Evolutionary conservation across 768 basidiomycete genomes (phyloP).

Genomic region (Hypholoma sublateritium): DNA sequence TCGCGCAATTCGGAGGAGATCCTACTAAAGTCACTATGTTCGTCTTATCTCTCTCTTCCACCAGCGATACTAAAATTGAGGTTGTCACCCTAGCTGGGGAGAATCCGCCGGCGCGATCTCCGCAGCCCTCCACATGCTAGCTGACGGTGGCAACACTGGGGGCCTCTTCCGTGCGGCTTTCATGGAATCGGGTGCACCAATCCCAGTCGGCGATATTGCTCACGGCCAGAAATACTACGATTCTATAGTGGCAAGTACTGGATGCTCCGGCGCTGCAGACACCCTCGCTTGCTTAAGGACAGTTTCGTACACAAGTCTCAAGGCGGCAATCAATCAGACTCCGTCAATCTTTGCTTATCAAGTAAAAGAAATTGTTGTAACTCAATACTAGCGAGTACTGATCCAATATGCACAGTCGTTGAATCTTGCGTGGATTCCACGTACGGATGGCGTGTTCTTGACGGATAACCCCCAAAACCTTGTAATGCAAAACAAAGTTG

Average conservation of each 20-base stretch:
- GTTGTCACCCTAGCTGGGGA: slow-evolving; percentile 31
- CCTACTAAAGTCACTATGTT: slow-evolving; percentile 59
- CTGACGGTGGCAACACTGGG: slow-evolving; percentile 43
- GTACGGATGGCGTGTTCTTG: slow-evolving; percentile 50
- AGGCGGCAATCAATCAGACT: slow-evolving; percentile 37
- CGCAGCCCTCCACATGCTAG: slow-evolving; percentile 48
- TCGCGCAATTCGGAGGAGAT: slow-evolving; percentile 64
- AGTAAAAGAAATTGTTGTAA: slow-evolving; percentile 17
- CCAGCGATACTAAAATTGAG: neutral
- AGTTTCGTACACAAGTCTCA: slow-evolving; percentile 33
- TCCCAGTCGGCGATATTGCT: slow-evolving; percentile 41
- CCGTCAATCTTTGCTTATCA: slow-evolving; percentile 41
- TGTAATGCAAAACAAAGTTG: slow-evolving; percentile 42
- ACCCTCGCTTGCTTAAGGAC: slow-evolving; percentile 41
- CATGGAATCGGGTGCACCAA: slow-evolving; percentile 44
- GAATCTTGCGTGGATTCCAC: slow-evolving; percentile 46
- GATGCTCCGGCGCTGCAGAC: slow-evolving; percentile 31
- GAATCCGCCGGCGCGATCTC: slow-evolving; percentile 54
- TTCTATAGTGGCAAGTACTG: slow-evolving; percentile 32
- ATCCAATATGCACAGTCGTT: slow-evolving; percentile 8
- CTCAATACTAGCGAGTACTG: neutral
- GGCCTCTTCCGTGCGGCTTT: slow-evolving; percentile 49
- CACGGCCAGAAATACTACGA: slow-evolving; percentile 48
- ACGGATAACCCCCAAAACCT: slow-evolving; percentile 42
- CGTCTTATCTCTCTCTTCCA: slow-evolving; percentile 9